Base-by-base conservation (phyloP, 495 filamentous ascomycete genomes). In the Penicillium cataractarum region DNA sequence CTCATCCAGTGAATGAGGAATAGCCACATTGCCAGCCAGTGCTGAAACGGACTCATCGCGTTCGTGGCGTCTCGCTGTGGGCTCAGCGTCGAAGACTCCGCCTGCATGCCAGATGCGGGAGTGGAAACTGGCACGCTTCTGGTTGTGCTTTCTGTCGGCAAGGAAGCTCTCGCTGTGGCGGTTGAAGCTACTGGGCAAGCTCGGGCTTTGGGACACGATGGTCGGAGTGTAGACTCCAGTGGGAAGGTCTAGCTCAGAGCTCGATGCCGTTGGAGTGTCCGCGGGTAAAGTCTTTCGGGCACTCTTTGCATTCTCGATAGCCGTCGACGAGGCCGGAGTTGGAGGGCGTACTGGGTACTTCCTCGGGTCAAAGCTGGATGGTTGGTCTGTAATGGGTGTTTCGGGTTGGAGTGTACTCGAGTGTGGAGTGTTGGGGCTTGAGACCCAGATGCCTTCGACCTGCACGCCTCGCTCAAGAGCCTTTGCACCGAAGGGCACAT, bases 401-500 rank as follows among this genome's bases (percentile, higher is more conserved):
- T 58, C 59, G 15, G 65, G 61, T 26, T 72, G 60, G 37, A 68
- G 61, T 22, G 70, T 71, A 52, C 73, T 79, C 8, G 55, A 62
- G 8, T 40, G 22, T 24, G 73, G 39, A 9, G 89, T 90, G 35
- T 82, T 86, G 13, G 82, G 80, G 32, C 84, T 78, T 15, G 91
- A 94, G 26, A 93, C 89, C 87, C 92, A 97, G 54, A 97, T 93
- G 6, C 93, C 95, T 62, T 96, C 91, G 13, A 96, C 85, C 67
- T 92, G 86, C 24, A 97, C 81, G 13, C 93, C 93, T 63, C 84
- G 90, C 70, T 99, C 90, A 31, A 99, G 83, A 17, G 94, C 93
- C 67, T 90, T 87, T 32, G 96, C 87, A 26, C 95, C 95, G 68
- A 97, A 99, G 4, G 92, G 93, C 50, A 96, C 84, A 15, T 91